Evolutionary conservation across 2,329 filamentous ascomycete species (phyloP), one percentile per base, ranked within the genome.

Genomic region (Magnaporthales sp.): DNA sequence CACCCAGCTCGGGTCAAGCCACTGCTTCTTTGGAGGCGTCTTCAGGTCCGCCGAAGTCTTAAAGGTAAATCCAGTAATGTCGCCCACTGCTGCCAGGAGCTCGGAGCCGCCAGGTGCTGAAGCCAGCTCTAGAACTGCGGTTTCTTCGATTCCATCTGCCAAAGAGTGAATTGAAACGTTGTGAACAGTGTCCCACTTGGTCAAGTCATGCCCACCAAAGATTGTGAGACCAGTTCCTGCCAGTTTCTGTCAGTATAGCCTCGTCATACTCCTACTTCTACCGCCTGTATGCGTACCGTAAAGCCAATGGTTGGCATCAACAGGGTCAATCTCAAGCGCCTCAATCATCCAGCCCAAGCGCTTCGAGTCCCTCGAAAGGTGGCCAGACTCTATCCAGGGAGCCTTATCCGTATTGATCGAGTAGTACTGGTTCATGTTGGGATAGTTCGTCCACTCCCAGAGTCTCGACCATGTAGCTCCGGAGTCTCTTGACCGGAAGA

Each of bases 321-420:
- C 78, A 0, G 85, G 85, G 70, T 87, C 78, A 64, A 88, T 87
- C 26, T 83, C 83, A 8, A 87, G 73, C 0, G 80, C 76, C 70
- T 87, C 85, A 9, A 87, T 83, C 85, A 87, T 87, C 84, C 85
- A 87, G 1, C 85, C 85, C 3, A 87, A 73, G 31, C 78, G 77
- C 74, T 85, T 83, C 15, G 76, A 78, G 66, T 83, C 81, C 7
- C 73, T 72, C 3, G 80, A 77, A 19, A 83, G 73, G 66, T 82
- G 83, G n/a, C 79, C 76, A 26, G 80, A 77, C 70, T 81, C 77
- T 66, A 86, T 79, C 83, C 84, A 86, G 0, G 84, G 84, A 0
- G 83, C 84, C 32, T 81, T 80, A 0, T 79, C 72, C 1, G 80
- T 77, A 67, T 80, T 77, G 19, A 82, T 78, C 2, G 73, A 74